These are phyloP conservation scores for Ambrosiella beaveri DNA, from an alignment of 2,329 filamentous ascomycete genomes.

Conservation along the genomic window DNA sequence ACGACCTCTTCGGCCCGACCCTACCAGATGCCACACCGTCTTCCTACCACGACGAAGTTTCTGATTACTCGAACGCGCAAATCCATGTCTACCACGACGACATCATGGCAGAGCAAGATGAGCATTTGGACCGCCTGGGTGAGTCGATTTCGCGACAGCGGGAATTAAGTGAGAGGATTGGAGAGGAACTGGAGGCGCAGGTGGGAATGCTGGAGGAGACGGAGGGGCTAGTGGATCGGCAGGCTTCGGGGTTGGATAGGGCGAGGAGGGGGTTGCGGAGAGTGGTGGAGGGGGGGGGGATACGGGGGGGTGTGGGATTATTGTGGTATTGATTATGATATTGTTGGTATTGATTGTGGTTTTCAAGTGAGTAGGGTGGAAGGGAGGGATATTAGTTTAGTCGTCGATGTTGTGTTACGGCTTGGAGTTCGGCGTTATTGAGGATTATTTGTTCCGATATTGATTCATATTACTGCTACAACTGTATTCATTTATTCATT, in stretches of 20 bases:
- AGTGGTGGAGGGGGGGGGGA: slow-evolving; percentile 57
- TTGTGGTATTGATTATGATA: slow-evolving; percentile 67
- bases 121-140: slow-evolving; percentile 78
- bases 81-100: slow-evolving; percentile 70
- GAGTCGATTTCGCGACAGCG: slow-evolving; percentile 74
- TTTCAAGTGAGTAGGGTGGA: slow-evolving; percentile 38
- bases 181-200: slow-evolving; percentile 85
- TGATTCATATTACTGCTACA: neutral
- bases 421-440: neutral
- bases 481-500: neutral
- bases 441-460: neutral
- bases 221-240: slow-evolving; percentile 65
- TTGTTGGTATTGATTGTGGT: slow-evolving; percentile 69
- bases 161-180: slow-evolving; percentile 87
- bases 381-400: neutral
- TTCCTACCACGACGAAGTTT: slow-evolving; percentile 45
- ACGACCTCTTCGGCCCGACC: neutral
- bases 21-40: neutral
- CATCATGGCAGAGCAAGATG: slow-evolving; percentile 77
- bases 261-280: slow-evolving; percentile 55
- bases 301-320: slow-evolving; percentile 71
- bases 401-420: neutral
- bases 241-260: slow-evolving; percentile 57
- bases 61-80: slow-evolving; percentile 57
- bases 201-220: slow-evolving; percentile 79